Percentiles rank a stretch among this genome's conserved stretches.
Conservation (phyloP, 1,139 yeast species). For the Geotrichum armillariae region DNA sequence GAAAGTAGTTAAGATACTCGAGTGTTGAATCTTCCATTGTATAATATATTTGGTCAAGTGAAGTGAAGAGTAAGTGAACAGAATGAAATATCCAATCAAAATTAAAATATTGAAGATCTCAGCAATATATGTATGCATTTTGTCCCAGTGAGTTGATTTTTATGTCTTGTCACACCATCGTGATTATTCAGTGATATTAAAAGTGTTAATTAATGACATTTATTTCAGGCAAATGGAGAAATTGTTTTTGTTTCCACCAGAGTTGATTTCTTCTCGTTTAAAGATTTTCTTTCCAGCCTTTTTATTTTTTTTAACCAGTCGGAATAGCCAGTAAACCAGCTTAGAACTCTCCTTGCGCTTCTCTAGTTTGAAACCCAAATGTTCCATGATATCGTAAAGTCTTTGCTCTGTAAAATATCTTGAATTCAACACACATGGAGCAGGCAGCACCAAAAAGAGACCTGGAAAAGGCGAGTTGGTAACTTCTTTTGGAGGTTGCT, state of each 20-base stretch:
- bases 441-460: constrained; percentile 79
- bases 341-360: constrained; percentile 63
- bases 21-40: constrained; percentile 11
- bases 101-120: too few relatives aligned
- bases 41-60: constrained; percentile 1
- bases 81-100: background rate
- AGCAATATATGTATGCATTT: too few relatives aligned
- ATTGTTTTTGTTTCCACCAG: constrained; percentile 34
- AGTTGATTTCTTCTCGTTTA: constrained; percentile 29
- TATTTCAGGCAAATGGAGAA: constrained; percentile 27
- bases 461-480: constrained; percentile 33
- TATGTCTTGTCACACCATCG: background rate
- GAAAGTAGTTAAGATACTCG: constrained; percentile 19
- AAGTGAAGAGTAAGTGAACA: background rate
- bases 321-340: constrained; percentile 71
- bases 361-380: constrained; percentile 56
- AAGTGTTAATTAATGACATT: too few relatives aligned
- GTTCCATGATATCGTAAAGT: constrained; percentile 49
- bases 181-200: background rate
- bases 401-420: constrained; percentile 61
- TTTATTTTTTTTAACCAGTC: constrained; percentile 10
- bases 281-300: constrained; percentile 20
- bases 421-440: constrained; percentile 82
- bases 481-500: constrained; percentile 28
- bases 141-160: background rate